Evolutionary conservation across 768 basidiomycete species (phyloP), one percentile per base, ranked within the genome.

Genomic region (Pleurotus tuber-regium): DNA sequence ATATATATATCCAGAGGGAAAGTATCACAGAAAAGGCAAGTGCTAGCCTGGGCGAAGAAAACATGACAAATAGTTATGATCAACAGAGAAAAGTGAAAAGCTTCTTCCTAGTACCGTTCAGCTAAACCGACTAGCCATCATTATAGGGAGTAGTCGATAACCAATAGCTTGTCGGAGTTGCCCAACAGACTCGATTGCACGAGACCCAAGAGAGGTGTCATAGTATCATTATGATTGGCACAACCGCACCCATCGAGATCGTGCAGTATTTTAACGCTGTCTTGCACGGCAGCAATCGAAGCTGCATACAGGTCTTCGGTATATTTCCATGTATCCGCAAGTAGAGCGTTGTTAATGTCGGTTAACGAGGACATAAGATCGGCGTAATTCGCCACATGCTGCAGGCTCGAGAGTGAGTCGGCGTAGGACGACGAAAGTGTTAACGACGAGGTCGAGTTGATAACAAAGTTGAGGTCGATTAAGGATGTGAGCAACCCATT

Each of bases 141-240:
- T n/a, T n/a, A n/a, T n/a, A n/a, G n/a, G n/a, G n/a, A n/a, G n/a
- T n/a, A n/a, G n/a, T n/a, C n/a, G n/a, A n/a, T n/a, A n/a, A n/a
- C n/a, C n/a, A n/a, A n/a, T 9, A 48, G 23, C 10, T 33, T 2
- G 7, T 12, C 14, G 12, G 46, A 48, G n/a, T 31, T 48, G 12
- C 46, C 46, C n/a, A 48, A n/a, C 21, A 48, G 23, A n/a, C 46
- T 48, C 4, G 46, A 48, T 19, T 48, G 31, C n/a, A 38, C 9
- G n/a, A 48, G 23, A 2, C 46, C 46, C 19, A 48, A 21, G n/a
- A 48, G 31, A 16, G 46, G 23, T 10, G 46, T 33, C 46, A 35
- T 48, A 3, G 46, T 35, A 11, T 31, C 28, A 19, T 35, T 6
- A 19, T 48, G 8, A 11, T 21, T 16, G n/a, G 4, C 31, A 23